Conservation (phyloP, 2,329 filamentous ascomycete species). For the Calonectria hongkongensis region DNA sequence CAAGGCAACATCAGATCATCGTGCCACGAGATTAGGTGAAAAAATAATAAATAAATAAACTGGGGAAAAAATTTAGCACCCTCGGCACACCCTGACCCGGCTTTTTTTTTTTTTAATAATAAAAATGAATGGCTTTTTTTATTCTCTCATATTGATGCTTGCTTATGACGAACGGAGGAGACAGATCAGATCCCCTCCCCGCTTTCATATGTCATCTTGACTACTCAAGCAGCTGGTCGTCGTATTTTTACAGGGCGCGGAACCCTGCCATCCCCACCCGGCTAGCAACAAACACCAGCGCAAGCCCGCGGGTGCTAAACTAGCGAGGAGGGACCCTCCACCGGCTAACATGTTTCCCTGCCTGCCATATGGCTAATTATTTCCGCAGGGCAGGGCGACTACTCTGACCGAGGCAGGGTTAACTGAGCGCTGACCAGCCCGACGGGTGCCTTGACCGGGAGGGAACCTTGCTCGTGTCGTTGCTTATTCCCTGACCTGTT, state of each 20-base stretch:
- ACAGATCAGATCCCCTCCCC: neutral
- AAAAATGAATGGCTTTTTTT: neutral
- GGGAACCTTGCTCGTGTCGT: neutral
- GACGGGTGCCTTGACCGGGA: neutral
- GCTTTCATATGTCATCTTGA: conserved; percentile 8
- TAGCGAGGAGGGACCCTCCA: neutral
- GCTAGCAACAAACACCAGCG: neutral
- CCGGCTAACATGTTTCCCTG: neutral
- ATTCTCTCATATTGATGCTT: neutral
- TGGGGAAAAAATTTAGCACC: neutral
- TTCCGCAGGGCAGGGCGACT: neutral
- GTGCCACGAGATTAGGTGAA: neutral
- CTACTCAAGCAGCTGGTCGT: neutral
- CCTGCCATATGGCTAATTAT: conserved; percentile 15
- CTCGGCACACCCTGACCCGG: neutral
- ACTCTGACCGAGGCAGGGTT: neutral
- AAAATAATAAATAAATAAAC: neutral
- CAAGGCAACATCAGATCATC: too few species aligned
- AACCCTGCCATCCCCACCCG: conserved; percentile 10
- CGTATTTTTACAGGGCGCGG: neutral
- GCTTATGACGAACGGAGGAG: neutral
- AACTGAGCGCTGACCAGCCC: neutral
- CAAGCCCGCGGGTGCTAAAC: conserved; percentile 16
- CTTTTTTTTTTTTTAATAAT: neutral
- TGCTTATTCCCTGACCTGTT: conserved; percentile 6